A percentile compares a stretch with the other conserved stretches of the same genome.
These are phyloP conservation scores for Fraxinus albicans DNA, from an alignment of 305 asterid species.

Conservation along the genomic window DNA sequence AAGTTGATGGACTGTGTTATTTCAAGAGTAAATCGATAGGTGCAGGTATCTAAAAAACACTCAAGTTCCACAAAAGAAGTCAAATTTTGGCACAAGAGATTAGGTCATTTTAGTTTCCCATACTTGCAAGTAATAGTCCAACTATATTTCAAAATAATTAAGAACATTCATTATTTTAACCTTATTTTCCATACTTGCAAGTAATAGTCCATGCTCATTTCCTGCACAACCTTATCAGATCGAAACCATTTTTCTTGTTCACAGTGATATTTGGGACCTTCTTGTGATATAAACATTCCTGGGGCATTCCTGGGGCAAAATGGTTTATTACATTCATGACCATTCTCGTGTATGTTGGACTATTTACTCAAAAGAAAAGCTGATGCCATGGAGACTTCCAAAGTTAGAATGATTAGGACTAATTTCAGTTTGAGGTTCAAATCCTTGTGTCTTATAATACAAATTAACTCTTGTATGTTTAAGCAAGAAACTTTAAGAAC, in stretches of 20 bases:
- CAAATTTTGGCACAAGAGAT: background rate
- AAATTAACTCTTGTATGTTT: background rate
- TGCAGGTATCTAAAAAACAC: background rate
- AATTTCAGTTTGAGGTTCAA: background rate
- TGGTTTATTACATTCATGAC: background rate
- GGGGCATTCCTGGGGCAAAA: background rate
- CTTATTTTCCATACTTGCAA: too few relatives aligned
- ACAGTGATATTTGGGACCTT: background rate
- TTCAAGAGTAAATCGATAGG: background rate
- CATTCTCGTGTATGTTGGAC: background rate
- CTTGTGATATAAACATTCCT: background rate
- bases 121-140: background rate
- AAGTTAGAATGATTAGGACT: background rate
- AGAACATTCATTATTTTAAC: background rate
- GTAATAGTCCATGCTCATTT: background rate
- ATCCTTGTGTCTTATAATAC: background rate
- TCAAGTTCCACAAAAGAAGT: background rate
- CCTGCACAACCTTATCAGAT: background rate
- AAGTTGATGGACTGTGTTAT: background rate
- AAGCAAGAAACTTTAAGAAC: background rate
- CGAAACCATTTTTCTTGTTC: background rate
- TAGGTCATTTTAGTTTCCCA: background rate
- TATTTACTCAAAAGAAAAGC: background rate
- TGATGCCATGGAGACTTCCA: background rate
- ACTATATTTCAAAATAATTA: background rate